Evolutionary conservation across 2,329 filamentous ascomycete species (phyloP), one percentile per base, ranked within the genome.

Genomic region (Tolypocladium pustulatum): DNA sequence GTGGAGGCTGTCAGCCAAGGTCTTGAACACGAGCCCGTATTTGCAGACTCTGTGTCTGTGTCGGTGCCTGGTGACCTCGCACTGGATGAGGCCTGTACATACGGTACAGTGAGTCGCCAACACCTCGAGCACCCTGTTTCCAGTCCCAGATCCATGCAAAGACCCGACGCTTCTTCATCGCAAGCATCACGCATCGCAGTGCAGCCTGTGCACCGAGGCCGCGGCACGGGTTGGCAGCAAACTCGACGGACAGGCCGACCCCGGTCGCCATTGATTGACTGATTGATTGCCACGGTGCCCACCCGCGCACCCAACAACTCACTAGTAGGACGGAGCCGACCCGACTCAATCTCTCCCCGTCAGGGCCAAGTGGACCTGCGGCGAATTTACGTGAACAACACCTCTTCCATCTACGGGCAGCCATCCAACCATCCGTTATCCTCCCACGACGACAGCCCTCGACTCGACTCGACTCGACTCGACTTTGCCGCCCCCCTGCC

Each of bases 341-440:
- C 58, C 38, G 27, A 34, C 49, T 56, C 41, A 56, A 53, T 58
- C 56, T 40, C 34, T 57, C 46, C 56, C 34, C 13, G 56, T 15
- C 36, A 32, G 36, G 46, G 46, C 54, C 53, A 51, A 51, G 59
- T 58, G 61, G 57, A 58, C 55, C 55, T 58, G 57, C 59, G 40
- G 59, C 61, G 61, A 55, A 61, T 61, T 58, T 58, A 51, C 57
- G 54, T 58, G 54, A 57, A 58, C 52, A 56, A 49, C 46, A 54
- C 13, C 17, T n/a, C 37, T 13, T 37, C 15, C 36, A 25, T n/a
- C 27, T 10, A 51, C 49, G 34, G 55, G 15, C 6, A 40, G 52
- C 32, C 55, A 25, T 58, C 30, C 46, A 54, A 40, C 60, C 37
- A 12, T 25, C 36, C 30, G 36, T 36, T 41, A 15, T 56, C n/a